A percentile compares a stretch with the other conserved stretches of the same genome.
Evolutionary conservation across 2,329 filamentous ascomycete species (phyloP).

Genomic region (Aureobasidium sp.): DNA sequence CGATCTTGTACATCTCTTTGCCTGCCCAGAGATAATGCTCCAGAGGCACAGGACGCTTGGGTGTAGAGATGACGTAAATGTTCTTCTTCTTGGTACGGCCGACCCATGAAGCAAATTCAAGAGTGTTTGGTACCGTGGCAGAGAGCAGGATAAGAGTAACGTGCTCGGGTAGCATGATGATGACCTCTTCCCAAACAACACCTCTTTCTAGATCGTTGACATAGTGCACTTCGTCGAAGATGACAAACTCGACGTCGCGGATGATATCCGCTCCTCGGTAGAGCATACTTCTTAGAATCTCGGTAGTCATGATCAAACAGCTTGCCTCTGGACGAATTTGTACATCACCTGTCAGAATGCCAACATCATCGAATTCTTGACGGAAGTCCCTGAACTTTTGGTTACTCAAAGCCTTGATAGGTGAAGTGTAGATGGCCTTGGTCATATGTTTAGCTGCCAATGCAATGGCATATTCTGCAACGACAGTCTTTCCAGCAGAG

Average conservation of each 20-base stretch:
- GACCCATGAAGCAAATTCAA: slow-evolving; percentile 98
- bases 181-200: slow-evolving; percentile 99
- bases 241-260: slow-evolving; percentile 94
- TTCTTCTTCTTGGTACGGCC: slow-evolving; percentile 97
- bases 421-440: slow-evolving; percentile 97
- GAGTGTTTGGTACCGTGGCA: slow-evolving; percentile 92
- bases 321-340: slow-evolving; percentile 97
- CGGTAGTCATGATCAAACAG: slow-evolving; percentile 98
- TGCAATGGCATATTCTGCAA: slow-evolving; percentile 95
- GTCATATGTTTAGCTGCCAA: slow-evolving; percentile 98
- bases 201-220: slow-evolving; percentile 94
- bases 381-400: slow-evolving; percentile 98
- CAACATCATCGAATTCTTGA: slow-evolving; percentile 84
- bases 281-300: slow-evolving; percentile 96
- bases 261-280: slow-evolving; percentile 94
- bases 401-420: slow-evolving; percentile 96
- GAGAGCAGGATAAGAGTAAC: slow-evolving; percentile 92
- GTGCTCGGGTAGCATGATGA: slow-evolving; percentile 98
- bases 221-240: slow-evolving; percentile 98
- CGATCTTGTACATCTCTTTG: slow-evolving; percentile 89
- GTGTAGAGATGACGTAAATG: slow-evolving; percentile 97
- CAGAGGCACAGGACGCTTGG: slow-evolving; percentile 86
- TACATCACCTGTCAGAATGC: slow-evolving; percentile 93
- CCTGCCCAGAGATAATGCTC: slow-evolving; percentile 96
- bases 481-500: slow-evolving; percentile 94